Conservation (phyloP, 2,329 filamentous ascomycete genomes). For the Scytalidium lignicola region DNA sequence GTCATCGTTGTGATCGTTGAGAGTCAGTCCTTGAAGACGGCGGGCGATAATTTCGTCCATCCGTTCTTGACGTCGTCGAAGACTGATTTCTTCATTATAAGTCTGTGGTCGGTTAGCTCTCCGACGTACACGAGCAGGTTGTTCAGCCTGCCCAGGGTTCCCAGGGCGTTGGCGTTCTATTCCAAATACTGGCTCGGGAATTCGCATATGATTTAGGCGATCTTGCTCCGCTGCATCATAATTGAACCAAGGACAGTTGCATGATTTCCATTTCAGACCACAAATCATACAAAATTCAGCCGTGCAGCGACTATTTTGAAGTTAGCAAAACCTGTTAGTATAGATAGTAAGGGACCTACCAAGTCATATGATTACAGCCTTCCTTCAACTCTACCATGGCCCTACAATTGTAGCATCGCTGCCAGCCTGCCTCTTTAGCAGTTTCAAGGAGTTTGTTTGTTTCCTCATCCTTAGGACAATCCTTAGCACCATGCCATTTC, state of each 20-base stretch:
- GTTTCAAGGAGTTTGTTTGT: conserved; percentile 58
- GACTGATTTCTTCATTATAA: conserved; percentile 30
- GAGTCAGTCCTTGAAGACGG: conserved; percentile 41
- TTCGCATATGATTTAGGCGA: conserved; percentile 46
- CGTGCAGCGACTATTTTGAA: conserved; percentile 60
- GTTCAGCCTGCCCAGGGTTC: conserved; percentile 21
- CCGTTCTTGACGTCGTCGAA: conserved; percentile 38
- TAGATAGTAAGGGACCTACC: conserved; percentile 50
- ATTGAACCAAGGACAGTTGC: conserved; percentile 78
- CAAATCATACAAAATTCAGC: conserved; percentile 88
- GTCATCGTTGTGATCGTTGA: conserved; percentile 29
- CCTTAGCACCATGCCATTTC: conserved; percentile 63
- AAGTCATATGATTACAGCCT: conserved; percentile 85
- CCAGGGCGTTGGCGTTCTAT: conserved; percentile 23
- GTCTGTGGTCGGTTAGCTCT: conserved; percentile 13
- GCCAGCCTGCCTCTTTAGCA: conserved; percentile 65
- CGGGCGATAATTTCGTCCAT: conserved; percentile 45
- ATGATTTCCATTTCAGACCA: conserved; percentile 75
- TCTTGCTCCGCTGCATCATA: conserved; percentile 52
- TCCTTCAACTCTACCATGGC: conserved; percentile 73
- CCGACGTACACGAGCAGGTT: conserved; percentile 31
- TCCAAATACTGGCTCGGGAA: conserved; percentile 27
- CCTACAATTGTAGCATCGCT: conserved; percentile 69
- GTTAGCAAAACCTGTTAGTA: conserved; percentile 8
- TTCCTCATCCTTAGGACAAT: conserved; percentile 69